Conservation (phyloP, 2,329 filamentous ascomycete species). For the Helicocarpus griseus region DNA sequence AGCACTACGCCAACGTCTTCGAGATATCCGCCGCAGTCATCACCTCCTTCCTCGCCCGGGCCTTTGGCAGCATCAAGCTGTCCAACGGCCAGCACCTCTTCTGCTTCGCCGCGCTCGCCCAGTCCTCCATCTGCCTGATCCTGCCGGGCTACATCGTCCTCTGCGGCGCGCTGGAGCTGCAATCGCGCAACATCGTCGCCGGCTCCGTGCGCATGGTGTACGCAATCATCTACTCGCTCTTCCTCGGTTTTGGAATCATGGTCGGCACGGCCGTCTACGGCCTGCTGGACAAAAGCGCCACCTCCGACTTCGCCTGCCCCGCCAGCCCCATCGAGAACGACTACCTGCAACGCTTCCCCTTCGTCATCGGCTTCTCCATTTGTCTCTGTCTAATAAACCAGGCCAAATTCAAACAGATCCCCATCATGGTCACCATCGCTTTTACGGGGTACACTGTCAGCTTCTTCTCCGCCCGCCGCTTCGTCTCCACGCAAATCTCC, state of each 20-base stretch:
- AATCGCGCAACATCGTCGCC: constrained; percentile 58
- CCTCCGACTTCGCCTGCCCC: constrained; percentile 38
- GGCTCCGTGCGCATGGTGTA: constrained; percentile 67
- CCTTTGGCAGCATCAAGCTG: constrained; percentile 54
- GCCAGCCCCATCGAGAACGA: constrained; percentile 40
- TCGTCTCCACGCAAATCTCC: constrained; percentile 59
- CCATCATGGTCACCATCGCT: constrained; percentile 65
- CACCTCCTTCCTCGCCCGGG: constrained; percentile 60
- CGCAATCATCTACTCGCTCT: constrained; percentile 62
- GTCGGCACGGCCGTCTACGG: constrained; percentile 57
- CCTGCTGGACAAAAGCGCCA: constrained; percentile 47
- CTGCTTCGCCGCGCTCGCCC: constrained; percentile 62
- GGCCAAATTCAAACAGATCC: constrained; percentile 67
- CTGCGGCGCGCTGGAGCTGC: constrained; percentile 54
- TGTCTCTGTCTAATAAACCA: constrained; percentile 73
- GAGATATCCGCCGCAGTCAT: constrained; percentile 55
- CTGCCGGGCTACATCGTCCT: constrained; percentile 59
- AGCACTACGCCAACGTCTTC: constrained; percentile 56
- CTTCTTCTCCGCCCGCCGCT: constrained; percentile 58
- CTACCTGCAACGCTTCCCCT: constrained; percentile 52
- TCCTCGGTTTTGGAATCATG: constrained; percentile 64
- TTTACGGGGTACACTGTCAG: constrained; percentile 66
- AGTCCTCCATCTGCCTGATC: constrained; percentile 67
- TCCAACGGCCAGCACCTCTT: constrained; percentile 46
- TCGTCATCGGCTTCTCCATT: constrained; percentile 63